Evolutionary conservation across 2,329 filamentous ascomycete species (phyloP).

Genomic region (Monosporascus cannonballus): DNA sequence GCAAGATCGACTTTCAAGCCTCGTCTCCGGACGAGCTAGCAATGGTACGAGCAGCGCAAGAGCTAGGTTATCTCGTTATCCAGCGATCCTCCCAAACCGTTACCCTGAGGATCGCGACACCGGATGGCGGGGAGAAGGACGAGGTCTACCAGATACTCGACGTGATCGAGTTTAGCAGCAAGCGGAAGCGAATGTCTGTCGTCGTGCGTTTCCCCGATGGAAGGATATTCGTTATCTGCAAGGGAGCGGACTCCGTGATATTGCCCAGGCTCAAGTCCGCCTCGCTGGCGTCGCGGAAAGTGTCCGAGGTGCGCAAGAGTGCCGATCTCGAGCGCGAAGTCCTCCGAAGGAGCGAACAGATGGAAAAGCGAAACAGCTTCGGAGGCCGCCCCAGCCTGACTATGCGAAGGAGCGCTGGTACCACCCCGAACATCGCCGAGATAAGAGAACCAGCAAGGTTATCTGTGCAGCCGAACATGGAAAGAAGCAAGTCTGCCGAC

Average conservation of each 20-base stretch:
- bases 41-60: conserved; percentile 75
- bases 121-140: conserved; percentile 34
- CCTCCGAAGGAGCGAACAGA: conserved; percentile 48
- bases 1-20: conserved; percentile 74
- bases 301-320: conserved; percentile 56
- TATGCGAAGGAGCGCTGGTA: conserved; percentile 36
- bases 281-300: conserved; percentile 70
- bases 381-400: conserved; percentile 48
- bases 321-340: conserved; percentile 53
- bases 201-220: conserved; percentile 80
- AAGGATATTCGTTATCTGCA: conserved; percentile 77
- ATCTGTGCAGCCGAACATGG: conserved; percentile 15
- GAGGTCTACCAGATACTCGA: conserved; percentile 77
- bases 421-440: conserved; percentile 17
- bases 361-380: conserved; percentile 48
- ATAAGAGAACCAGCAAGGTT: conserved; percentile 5
- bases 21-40: conserved; percentile 88
- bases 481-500: conserved; percentile 24
- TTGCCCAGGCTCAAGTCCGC: conserved; percentile 71
- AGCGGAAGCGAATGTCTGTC: conserved; percentile 86
- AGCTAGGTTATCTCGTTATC: conserved; percentile 73
- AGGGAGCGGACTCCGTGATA: conserved; percentile 82
- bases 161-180: conserved; percentile 85
- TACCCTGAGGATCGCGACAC: conserved; percentile 38
- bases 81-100: conserved; percentile 69